A percentile compares a stretch with the other conserved stretches of the same genome.
Conservation (phyloP, 768 basidiomycete species). For the Ramaria sp. region DNA sequence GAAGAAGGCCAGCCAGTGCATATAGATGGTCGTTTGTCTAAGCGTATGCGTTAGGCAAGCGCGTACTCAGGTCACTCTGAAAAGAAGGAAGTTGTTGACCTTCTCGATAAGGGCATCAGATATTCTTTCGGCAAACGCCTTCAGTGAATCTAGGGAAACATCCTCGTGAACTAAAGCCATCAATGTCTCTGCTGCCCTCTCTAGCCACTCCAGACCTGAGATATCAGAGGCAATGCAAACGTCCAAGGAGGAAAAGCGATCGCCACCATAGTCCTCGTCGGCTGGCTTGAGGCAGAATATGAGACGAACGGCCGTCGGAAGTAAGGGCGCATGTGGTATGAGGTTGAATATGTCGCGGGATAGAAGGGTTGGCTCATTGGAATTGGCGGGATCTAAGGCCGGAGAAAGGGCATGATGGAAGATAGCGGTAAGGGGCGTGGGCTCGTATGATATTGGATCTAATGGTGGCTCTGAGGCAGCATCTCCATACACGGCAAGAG, state of each 20-base stretch:
- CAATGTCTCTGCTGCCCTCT: slow-evolving; percentile 41
- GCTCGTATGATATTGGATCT: slow-evolving; percentile 30
- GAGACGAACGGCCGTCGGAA: slow-evolving; percentile 54
- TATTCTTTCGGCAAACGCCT: slow-evolving; percentile 45
- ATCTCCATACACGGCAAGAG: slow-evolving; percentile 54
- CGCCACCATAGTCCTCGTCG: slow-evolving; percentile 71
- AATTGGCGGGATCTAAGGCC: slow-evolving; percentile 50
- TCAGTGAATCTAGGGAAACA: slow-evolving; percentile 36
- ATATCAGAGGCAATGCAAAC: slow-evolving; percentile 44
- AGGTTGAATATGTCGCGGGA: slow-evolving; percentile 52
- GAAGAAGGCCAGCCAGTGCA: slow-evolving; percentile 1
- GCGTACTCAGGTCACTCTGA: not conserved
- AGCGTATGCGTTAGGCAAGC: not conserved
- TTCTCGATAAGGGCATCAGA: slow-evolving; percentile 44
- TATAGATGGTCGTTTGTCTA: slow-evolving; percentile 3
- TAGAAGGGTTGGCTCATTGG: slow-evolving; percentile 46
- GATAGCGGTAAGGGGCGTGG: slow-evolving; percentile 26
- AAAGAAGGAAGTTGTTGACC: slow-evolving; percentile 27
- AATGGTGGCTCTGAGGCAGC: slow-evolving; percentile 35
- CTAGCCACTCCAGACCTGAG: slow-evolving; percentile 43
- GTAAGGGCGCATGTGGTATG: slow-evolving; percentile 51
- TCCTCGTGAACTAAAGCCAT: slow-evolving; percentile 53
- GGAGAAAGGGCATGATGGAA: slow-evolving; percentile 32
- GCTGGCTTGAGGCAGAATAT: slow-evolving; percentile 72
- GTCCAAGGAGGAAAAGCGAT: slow-evolving; percentile 61